Evolutionary conservation across 2,329 filamentous ascomycete genomes (phyloP), one percentile per base, ranked within the genome.

Genomic region (Ophiosphaerella narmari): DNA sequence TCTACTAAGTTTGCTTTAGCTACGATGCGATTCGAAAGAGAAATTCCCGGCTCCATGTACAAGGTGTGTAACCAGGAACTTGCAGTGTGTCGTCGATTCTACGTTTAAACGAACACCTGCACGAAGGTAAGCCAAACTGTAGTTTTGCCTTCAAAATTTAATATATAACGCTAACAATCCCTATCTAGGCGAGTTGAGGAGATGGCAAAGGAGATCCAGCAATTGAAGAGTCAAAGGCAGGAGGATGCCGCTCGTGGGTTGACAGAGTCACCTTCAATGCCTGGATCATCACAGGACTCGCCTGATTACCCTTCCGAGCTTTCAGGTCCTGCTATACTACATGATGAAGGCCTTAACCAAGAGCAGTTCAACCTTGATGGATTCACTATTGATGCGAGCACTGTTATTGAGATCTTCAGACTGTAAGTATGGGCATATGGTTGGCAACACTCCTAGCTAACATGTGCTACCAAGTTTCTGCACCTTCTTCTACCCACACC

Each of bases 81-180:
- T 63, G 36, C 60, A 65, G 39, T 65, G 62, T 37, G 53, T 52
- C 3, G 60, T 65, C 5, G 62, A 65, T 44, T 60, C 62, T 13
- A 48, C 55, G 1, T 65, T 65, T 46, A 54, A 58, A 45, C 47
- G 60, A 13, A 63, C 62, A 21, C 62, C 60, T n/a, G 60, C 62
- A 24, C 54, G 62, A 42, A 65, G 56, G 62, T 65, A 47, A 16
- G 59, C 50, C 8, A 18, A 5, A 4, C 9, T 18, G 5, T 16
- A 11, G 4, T 18, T 23, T 12, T 1, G 2, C 26, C 8, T 12
- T 9, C 14, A 12, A 4, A 12, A 36, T 4, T 23, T 7, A 29
- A 8, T 11, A 29, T 29, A 29, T 11, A 29, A 4, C 4, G 18
- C 39, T 53, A 31, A 46, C 23, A 40, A 16, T 31, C 24, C 13